A percentile compares a stretch with the other conserved stretches of the same genome.
phyloP scores from a whole-genome alignment of 73 alveolate genomes.

The Uronychia binucleata region DNA sequence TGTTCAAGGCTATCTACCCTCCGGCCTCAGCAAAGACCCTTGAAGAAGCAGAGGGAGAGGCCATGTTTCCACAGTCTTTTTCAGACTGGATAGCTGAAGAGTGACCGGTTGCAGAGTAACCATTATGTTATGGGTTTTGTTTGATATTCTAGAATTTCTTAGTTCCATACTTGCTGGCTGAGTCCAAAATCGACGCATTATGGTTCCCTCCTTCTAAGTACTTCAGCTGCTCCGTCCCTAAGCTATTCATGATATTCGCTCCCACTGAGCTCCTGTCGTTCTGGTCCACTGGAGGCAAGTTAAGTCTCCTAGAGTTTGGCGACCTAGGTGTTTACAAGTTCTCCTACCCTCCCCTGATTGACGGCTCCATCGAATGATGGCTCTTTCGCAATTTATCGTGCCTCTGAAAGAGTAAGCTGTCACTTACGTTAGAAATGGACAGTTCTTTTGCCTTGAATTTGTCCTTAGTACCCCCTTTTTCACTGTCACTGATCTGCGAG shows the following conservation, averaged over 20 bases:
- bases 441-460: not conserved
- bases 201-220: not conserved
- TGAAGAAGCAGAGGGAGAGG: not conserved
- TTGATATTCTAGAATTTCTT: not conserved
- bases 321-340: too few relatives aligned
- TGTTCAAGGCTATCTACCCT: not conserved
- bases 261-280: not conserved
- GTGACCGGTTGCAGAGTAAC: not conserved
- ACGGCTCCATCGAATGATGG: constrained; percentile 1
- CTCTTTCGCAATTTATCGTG: not conserved
- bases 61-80: not conserved
- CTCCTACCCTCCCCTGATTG: not conserved
- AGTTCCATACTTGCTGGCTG: not conserved
- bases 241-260: not conserved
- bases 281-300: not conserved
- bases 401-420: not conserved
- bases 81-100: not conserved
- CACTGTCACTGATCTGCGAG: not conserved
- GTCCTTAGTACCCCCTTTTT: not conserved
- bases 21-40: not conserved
- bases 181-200: not conserved
- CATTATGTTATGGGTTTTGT: not conserved
- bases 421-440: not conserved
- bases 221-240: not conserved
- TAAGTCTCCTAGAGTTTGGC: not conserved